Percentiles rank a stretch among this genome's conserved stretches.
These are phyloP conservation scores for Chloris gayana DNA, from an alignment of 176 grass and related monocot genomes.

Conservation along the genomic window DNA sequence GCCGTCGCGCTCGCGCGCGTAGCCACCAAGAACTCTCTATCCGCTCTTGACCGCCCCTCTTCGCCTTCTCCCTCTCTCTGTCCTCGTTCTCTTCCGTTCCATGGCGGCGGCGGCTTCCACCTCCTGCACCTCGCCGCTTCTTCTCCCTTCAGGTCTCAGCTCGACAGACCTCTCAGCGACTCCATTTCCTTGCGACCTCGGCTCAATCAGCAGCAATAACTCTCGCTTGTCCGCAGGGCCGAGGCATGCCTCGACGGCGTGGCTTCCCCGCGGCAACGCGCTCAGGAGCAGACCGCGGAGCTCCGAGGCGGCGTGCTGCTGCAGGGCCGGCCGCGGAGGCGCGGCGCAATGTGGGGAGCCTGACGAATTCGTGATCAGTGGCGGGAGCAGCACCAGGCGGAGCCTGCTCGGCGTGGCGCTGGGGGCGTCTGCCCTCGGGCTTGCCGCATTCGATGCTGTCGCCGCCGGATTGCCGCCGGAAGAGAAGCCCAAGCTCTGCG, in stretches of 20 bases:
- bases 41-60: background rate
- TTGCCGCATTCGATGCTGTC: constrained; percentile 36
- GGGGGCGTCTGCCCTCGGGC: constrained; percentile 39
- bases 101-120: constrained; percentile 40
- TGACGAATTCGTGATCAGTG: background rate
- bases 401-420: constrained; percentile 49
- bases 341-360: background rate
- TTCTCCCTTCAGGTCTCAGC: constrained; percentile 60
- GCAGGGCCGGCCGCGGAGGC: background rate
- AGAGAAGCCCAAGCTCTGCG: constrained; percentile 89
- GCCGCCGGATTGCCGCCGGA: constrained; percentile 91
- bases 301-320: constrained; percentile 37
- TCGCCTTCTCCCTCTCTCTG: background rate
- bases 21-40: constrained; percentile 11
- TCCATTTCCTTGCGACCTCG: background rate
- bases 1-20: background rate
- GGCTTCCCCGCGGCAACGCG: constrained; percentile 22
- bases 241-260: constrained; percentile 38
- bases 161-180: background rate
- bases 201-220: background rate
- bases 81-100: background rate
- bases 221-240: constrained; percentile 37
- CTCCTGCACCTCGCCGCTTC: constrained; percentile 59
- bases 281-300: constrained; percentile 28
- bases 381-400: constrained; percentile 24